A percentile compares a stretch with the other conserved stretches of the same genome.
These are phyloP conservation scores for Paramecium pentaurelia DNA, from an alignment of 73 alveolate species.

Conservation along the genomic window DNA sequence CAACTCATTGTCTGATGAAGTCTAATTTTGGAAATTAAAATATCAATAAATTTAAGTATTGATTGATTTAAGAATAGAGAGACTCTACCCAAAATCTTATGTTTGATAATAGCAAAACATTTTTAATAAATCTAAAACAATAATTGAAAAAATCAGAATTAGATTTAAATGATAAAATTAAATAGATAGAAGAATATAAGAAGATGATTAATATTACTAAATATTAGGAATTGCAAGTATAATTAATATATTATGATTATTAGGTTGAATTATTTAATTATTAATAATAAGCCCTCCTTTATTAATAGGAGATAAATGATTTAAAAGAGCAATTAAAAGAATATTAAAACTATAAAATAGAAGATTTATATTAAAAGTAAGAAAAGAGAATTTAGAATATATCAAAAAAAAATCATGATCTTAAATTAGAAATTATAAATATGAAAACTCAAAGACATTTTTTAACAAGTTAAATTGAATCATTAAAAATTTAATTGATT, in stretches of 20 bases:
- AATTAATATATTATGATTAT: not conserved
- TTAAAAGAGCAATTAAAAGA: not conserved
- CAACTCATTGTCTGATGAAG: not conserved
- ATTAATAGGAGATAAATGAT: not conserved
- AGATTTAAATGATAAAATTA: not conserved
- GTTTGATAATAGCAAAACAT: not conserved
- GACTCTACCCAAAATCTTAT: not conserved
- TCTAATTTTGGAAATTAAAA: not conserved
- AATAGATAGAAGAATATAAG: not conserved
- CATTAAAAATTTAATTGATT: not conserved
- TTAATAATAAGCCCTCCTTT: not conserved
- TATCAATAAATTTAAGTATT: not conserved
- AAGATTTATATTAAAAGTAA: not conserved
- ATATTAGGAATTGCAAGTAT: not conserved
- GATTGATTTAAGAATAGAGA: slow-evolving; percentile 4
- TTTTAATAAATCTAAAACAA: not conserved
- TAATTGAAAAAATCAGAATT: not conserved
- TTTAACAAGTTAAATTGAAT: not conserved
- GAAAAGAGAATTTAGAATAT: not conserved
- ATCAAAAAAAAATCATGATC: not conserved
- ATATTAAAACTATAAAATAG: not conserved
- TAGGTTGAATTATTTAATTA: not conserved
- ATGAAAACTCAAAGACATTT: not conserved
- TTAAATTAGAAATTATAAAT: not conserved
- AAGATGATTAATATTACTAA: not conserved